These are phyloP conservation scores for Chlorella variabilis DNA, from an alignment of 163 green algal species.

Conservation along the genomic window DNA sequence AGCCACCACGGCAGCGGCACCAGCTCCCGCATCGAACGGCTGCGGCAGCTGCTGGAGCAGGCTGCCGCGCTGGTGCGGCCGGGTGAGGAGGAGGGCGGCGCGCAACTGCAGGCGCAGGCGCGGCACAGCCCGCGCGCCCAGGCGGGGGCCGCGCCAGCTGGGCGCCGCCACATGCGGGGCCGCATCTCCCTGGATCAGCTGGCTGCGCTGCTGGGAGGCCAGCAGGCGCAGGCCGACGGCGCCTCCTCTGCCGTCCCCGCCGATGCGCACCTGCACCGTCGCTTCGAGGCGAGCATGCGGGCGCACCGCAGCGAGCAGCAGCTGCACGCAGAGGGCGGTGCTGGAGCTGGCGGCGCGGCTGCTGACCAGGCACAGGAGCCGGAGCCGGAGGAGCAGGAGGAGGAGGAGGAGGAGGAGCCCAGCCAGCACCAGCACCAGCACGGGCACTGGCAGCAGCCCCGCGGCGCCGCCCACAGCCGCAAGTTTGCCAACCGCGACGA, in stretches of 20 bases:
- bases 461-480: background rate
- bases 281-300: background rate
- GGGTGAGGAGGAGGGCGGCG: background rate
- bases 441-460: background rate
- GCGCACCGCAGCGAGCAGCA: background rate
- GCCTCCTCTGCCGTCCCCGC: conserved; percentile 8
- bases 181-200: conserved; percentile 1
- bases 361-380: background rate
- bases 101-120: background rate
- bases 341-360: background rate
- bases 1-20: no score
- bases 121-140: background rate
- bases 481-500: conserved; percentile 41
- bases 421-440: background rate
- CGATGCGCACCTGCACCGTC: background rate
- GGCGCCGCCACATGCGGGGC: background rate
- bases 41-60: background rate
- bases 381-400: background rate
- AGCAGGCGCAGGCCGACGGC: background rate
- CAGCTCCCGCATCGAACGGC: background rate
- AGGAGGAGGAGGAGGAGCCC: conserved; percentile 1
- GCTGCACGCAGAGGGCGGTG: background rate
- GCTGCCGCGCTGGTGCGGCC: background rate
- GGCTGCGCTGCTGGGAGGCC: conserved; percentile 1
- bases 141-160: background rate